These are phyloP conservation scores for Trypanosoma congolense DNA, from an alignment of 208 protist genomes.

Conservation along the genomic window DNA sequence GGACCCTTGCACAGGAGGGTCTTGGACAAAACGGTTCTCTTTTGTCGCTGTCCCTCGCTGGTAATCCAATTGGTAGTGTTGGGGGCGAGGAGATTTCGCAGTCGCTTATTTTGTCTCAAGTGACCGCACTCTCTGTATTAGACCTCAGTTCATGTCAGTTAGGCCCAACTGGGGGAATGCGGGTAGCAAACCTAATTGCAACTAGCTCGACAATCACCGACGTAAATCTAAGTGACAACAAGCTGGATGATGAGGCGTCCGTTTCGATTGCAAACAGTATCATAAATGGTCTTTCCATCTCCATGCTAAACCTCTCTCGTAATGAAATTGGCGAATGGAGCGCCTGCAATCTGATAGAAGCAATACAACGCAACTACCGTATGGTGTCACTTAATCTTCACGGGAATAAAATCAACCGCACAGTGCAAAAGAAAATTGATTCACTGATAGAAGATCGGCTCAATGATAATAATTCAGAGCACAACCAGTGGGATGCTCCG, in stretches of 20 bases:
- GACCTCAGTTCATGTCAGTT: slow-evolving; percentile 75
- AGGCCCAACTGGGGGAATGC: slow-evolving; percentile 52
- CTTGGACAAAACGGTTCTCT: slow-evolving; percentile 67
- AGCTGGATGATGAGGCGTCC: slow-evolving; percentile 76
- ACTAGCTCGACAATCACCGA: slow-evolving; percentile 56
- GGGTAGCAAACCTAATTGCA: slow-evolving; percentile 62
- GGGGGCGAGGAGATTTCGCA: slow-evolving; percentile 63
- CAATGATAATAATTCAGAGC: slow-evolving; percentile 46
- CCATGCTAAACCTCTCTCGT: slow-evolving; percentile 54
- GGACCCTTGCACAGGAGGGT: slow-evolving; percentile 49
- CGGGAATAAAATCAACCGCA: slow-evolving; percentile 77
- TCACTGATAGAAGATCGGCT: slow-evolving; percentile 70
- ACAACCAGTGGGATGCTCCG: slow-evolving; percentile 10
- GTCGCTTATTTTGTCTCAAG: slow-evolving; percentile 43
- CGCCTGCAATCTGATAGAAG: slow-evolving; percentile 67
- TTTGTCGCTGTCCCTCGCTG: slow-evolving; percentile 43
- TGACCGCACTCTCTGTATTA: slow-evolving; percentile 46
- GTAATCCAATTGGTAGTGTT: slow-evolving; percentile 67
- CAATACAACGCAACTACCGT: slow-evolving; percentile 57
- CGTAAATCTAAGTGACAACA: slow-evolving; percentile 79
- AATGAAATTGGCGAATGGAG: slow-evolving; percentile 74
- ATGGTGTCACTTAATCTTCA: slow-evolving; percentile 61
- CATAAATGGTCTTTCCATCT: slow-evolving; percentile 52
- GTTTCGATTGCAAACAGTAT: slow-evolving; percentile 60
- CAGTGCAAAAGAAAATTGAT: slow-evolving; percentile 81